These are phyloP conservation scores for Streptanthus diversifolius DNA, from an alignment of 345 rosid species.

Conservation along the genomic window DNA sequence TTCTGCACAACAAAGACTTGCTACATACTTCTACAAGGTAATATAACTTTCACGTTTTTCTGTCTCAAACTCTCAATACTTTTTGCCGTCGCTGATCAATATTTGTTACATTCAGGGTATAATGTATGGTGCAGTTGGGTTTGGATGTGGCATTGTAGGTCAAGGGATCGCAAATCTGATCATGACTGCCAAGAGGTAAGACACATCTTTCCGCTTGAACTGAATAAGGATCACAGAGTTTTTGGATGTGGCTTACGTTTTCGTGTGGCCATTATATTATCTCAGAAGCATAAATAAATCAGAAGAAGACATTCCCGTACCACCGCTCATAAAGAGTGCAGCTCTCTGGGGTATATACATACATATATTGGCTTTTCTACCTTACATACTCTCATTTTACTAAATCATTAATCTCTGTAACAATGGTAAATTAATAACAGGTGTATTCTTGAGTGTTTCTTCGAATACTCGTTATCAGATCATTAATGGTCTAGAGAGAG, in stretches of 20 bases:
- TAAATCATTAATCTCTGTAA: background rate
- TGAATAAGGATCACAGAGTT: background rate
- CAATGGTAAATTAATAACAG: constrained; percentile 33
- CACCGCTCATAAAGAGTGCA: constrained; percentile 87
- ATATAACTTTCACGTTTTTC: background rate
- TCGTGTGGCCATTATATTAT: background rate
- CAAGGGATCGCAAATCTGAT: constrained; percentile 93
- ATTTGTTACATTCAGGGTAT: constrained; percentile 51
- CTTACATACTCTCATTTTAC: background rate
- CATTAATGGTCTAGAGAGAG: constrained; percentile 65
- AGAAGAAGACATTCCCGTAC: constrained; percentile 80
- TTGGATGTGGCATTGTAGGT: constrained; percentile 87
- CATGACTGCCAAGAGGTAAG: constrained; percentile 89
- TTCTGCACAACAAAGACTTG: constrained; percentile 63
- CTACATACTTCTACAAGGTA: constrained; percentile 75
- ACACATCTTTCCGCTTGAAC: background rate
- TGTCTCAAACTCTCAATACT: background rate
- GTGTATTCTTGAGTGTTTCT: constrained; percentile 73
- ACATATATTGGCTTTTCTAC: background rate
- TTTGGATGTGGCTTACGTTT: constrained; percentile 12
- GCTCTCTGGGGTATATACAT: constrained; percentile 80
- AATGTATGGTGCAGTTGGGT: constrained; percentile 83
- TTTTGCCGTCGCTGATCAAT: background rate
- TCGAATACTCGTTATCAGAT: constrained; percentile 84
- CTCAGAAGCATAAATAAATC: constrained; percentile 72